These are phyloP conservation scores for Salix exigua DNA, from an alignment of 345 rosid genomes.

Conservation along the genomic window DNA sequence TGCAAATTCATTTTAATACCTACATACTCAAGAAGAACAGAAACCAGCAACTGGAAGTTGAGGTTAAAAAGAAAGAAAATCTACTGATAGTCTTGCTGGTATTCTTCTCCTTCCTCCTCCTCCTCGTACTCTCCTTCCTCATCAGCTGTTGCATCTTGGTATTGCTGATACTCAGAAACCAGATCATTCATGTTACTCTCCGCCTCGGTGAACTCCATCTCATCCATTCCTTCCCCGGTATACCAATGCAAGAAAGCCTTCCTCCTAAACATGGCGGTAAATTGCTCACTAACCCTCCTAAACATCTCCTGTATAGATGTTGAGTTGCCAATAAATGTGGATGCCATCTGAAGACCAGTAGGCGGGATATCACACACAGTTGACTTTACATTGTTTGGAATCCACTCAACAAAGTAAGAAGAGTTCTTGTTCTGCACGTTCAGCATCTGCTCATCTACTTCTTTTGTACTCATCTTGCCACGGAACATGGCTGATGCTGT, in stretches of 20 bases:
- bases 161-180: conserved; percentile 29
- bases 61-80: background rate
- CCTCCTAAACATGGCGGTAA: conserved; percentile 29
- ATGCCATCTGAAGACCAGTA: conserved; percentile 26
- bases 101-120: conserved; percentile 18
- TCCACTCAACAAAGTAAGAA: conserved; percentile 33
- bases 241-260: conserved; percentile 34
- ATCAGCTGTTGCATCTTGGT: conserved; percentile 30
- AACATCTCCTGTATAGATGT: conserved; percentile 30
- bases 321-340: conserved; percentile 28
- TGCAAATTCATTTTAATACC: background rate
- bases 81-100: conserved; percentile 18
- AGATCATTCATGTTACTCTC: conserved; percentile 32
- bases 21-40: background rate
- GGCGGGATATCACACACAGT: conserved; percentile 31
- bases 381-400: conserved; percentile 28
- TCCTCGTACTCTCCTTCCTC: conserved; percentile 25
- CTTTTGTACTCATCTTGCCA: conserved; percentile 27
- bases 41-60: conserved; percentile 27
- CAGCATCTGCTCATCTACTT: conserved; percentile 30
- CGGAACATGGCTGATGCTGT: conserved; percentile 32
- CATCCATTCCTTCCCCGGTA: conserved; percentile 29
- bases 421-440: conserved; percentile 32
- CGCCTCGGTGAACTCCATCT: conserved; percentile 29
- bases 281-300: conserved; percentile 29